These are phyloP conservation scores for Aspergillus pseudoglaucus DNA, from an alignment of 2,329 filamentous ascomycete genomes.

Conservation along the genomic window DNA sequence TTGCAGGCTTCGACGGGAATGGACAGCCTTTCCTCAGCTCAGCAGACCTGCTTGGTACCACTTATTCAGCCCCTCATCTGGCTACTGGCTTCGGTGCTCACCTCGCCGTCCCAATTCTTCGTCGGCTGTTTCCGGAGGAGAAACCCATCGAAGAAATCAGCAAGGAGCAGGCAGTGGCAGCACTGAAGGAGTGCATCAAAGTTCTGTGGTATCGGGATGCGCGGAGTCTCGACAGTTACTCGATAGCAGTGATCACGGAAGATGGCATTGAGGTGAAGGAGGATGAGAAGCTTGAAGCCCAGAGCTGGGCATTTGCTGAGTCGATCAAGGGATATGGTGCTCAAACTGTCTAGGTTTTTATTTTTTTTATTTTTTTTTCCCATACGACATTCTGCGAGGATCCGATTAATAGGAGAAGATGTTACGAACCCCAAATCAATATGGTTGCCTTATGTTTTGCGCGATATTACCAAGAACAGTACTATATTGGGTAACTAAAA, in stretches of 20 bases:
- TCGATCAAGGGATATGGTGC: constrained; percentile 92
- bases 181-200: constrained; percentile 94
- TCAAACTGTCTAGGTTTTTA: constrained; percentile 50
- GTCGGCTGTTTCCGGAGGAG: constrained; percentile 77
- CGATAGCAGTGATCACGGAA: constrained; percentile 81
- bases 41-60: constrained; percentile 87
- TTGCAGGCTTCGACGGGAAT: constrained; percentile 77
- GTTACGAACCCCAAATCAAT: constrained; percentile 12
- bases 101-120: constrained; percentile 86
- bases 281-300: constrained; percentile 80
- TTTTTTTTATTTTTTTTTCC: constrained; percentile 28
- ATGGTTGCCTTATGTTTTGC: background rate
- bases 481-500: background rate
- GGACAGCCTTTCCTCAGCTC: constrained; percentile 82
- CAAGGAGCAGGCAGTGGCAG: constrained; percentile 70
- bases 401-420: constrained; percentile 18
- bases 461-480: background rate
- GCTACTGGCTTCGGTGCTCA: constrained; percentile 92
- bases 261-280: constrained; percentile 81
- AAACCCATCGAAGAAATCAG: constrained; percentile 64
- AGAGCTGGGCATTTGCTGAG: constrained; percentile 98
- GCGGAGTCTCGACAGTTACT: constrained; percentile 84
- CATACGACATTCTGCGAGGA: constrained; percentile 1
- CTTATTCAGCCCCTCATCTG: constrained; percentile 78
- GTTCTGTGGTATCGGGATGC: constrained; percentile 96